Evolutionary conservation across 352 stramenopile genomes (phyloP).

Genomic region (Globisporangium okanoganense): DNA sequence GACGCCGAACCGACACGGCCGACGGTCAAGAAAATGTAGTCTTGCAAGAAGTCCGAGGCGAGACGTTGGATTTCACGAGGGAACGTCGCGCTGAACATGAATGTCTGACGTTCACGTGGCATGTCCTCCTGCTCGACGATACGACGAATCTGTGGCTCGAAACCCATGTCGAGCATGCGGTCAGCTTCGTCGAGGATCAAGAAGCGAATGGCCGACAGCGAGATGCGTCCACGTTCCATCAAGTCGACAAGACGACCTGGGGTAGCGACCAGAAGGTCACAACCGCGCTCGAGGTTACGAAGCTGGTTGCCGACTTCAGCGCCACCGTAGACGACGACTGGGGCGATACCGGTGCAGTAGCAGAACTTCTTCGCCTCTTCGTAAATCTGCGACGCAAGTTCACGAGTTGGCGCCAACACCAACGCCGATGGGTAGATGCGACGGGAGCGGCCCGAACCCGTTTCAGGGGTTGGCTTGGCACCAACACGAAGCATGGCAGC

Average conservation of each 20-base stretch:
- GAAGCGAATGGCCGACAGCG: slow-evolving; percentile 89
- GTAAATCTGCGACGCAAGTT: slow-evolving; percentile 95
- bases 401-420: slow-evolving; percentile 93
- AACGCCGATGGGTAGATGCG: slow-evolving; percentile 91
- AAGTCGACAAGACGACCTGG: slow-evolving; percentile 97
- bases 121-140: slow-evolving; percentile 99
- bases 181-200: slow-evolving; percentile 99
- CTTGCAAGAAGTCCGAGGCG: slow-evolving; percentile 96
- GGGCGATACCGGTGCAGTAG: slow-evolving; percentile 93
- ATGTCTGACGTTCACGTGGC: slow-evolving; percentile 96
- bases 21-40: slow-evolving; percentile 99
- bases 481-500: slow-evolving; percentile 93
- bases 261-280: slow-evolving; percentile 97
- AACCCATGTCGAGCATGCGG: slow-evolving; percentile 99
- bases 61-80: slow-evolving; percentile 95
- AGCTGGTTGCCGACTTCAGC: slow-evolving; percentile 88
- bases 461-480: slow-evolving; percentile 37
- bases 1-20: slow-evolving; percentile 96
- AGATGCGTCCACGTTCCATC: slow-evolving; percentile 92
- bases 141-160: slow-evolving; percentile 97
- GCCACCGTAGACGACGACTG: slow-evolving; percentile 95
- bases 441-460: slow-evolving; percentile 53
- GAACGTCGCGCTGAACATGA: slow-evolving; percentile 99
- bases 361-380: slow-evolving; percentile 96
- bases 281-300: slow-evolving; percentile 86